Percentiles rank a stretch among this genome's conserved stretches.
phyloP scores from a whole-genome alignment of 2,329 filamentous ascomycete genomes.

The Stromatinia cepivora region DNA sequence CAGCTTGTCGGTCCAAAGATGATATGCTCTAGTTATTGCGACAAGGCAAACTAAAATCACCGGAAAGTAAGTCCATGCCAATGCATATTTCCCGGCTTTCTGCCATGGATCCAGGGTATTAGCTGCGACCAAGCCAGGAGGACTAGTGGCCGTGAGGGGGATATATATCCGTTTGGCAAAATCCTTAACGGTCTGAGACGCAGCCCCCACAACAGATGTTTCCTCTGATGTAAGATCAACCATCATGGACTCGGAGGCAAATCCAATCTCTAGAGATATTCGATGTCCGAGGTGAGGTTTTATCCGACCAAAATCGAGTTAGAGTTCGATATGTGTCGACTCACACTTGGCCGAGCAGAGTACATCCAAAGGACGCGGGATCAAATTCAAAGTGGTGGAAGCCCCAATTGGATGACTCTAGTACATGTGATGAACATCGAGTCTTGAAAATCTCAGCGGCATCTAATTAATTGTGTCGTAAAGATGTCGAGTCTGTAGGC shows the following conservation, averaged over 20 bases:
- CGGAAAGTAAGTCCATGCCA: conserved; percentile 87
- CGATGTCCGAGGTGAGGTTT: background rate
- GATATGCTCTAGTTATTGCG: conserved; percentile 72
- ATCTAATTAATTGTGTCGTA: background rate
- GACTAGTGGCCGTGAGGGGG: conserved; percentile 59
- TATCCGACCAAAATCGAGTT: background rate
- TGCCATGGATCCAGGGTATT: conserved; percentile 74
- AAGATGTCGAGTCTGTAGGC: conserved; percentile 7
- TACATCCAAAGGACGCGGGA: conserved; percentile 5
- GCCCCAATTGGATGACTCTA: conserved; percentile 5
- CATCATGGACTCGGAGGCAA: conserved; percentile 6
- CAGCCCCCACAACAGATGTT: conserved; percentile 30
- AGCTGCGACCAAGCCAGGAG: conserved; percentile 61
- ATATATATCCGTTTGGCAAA: conserved; percentile 55
- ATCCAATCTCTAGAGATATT: background rate
- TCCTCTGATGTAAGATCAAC: conserved; percentile 19
- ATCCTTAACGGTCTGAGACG: conserved; percentile 35
- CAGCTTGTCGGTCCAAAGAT: conserved; percentile 92
- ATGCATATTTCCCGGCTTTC: conserved; percentile 79
- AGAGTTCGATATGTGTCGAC: background rate
- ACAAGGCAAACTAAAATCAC: conserved; percentile 69
- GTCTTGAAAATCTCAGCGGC: conserved; percentile 5
- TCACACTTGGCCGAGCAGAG: background rate
- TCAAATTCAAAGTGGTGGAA: conserved; percentile 3
- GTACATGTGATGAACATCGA: conserved; percentile 13